These are phyloP conservation scores for Rosa chinensis DNA, from an alignment of 306 rosid species.

Conservation along the genomic window DNA sequence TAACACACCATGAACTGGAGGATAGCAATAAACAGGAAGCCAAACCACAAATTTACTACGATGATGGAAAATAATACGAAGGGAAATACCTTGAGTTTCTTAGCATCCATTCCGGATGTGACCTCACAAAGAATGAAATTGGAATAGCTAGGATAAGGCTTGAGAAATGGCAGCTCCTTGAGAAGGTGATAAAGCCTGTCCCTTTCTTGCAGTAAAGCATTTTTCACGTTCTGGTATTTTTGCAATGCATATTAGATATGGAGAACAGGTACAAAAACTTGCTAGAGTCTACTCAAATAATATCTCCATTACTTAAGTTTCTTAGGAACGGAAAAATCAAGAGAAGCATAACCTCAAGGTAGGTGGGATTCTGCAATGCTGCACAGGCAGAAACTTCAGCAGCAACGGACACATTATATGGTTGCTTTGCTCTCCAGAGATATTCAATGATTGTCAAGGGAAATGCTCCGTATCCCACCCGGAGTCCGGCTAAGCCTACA, in stretches of 20 bases:
- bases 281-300: not conserved
- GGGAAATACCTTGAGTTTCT: slow-evolving; percentile 71
- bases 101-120: slow-evolving; percentile 76
- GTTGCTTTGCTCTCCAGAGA: slow-evolving; percentile 98
- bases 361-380: slow-evolving; percentile 80
- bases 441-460: slow-evolving; percentile 82
- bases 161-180: slow-evolving; percentile 66
- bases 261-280: slow-evolving; percentile 1
- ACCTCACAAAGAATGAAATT: slow-evolving; percentile 96
- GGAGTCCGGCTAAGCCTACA: slow-evolving; percentile 98
- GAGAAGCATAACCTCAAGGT: slow-evolving; percentile 62
- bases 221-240: slow-evolving; percentile 67
- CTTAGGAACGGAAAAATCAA: not conserved
- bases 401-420: slow-evolving; percentile 93
- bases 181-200: slow-evolving; percentile 68
- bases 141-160: slow-evolving; percentile 86
- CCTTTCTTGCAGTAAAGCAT: slow-evolving; percentile 78
- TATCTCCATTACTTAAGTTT: slow-evolving; percentile 5
- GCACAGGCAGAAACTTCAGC: slow-evolving; percentile 96
- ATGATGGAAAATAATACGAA: not conserved
- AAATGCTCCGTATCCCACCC: slow-evolving; percentile 99
- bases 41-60: not conserved
- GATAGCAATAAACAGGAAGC: not conserved
- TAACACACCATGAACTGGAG: not conserved
- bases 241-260: slow-evolving; percentile 32